phyloP scores from a whole-genome alignment of 768 basidiomycete species.

The Lentinus brumalis region DNA sequence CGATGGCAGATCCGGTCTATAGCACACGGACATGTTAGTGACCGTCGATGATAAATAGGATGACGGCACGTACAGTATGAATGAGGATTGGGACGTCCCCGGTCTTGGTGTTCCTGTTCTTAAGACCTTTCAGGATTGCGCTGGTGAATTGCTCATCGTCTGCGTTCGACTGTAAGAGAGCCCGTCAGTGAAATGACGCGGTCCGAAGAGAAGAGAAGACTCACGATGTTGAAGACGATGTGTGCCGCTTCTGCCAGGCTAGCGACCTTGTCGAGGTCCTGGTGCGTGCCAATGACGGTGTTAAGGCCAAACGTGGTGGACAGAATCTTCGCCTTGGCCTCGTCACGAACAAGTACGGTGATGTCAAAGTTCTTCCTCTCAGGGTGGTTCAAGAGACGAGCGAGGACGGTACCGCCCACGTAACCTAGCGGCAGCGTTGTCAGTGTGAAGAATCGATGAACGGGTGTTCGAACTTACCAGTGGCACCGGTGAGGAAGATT shows the following conservation, averaged over 20 bases:
- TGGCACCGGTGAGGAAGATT: slow-evolving; percentile 48
- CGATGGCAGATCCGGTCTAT: slow-evolving; percentile 36
- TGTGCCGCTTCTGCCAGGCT: slow-evolving; percentile 45
- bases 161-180: slow-evolving; percentile 39
- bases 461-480: slow-evolving; percentile 31
- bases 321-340: slow-evolving; percentile 35
- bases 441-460: neutral
- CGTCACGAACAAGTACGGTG: slow-evolving; percentile 47
- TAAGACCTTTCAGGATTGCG: slow-evolving; percentile 55
- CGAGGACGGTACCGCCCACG: slow-evolving; percentile 55
- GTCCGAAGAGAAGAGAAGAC: neutral
- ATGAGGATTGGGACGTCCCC: slow-evolving; percentile 52
- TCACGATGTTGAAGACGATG: slow-evolving; percentile 24
- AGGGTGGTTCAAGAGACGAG: slow-evolving; percentile 47
- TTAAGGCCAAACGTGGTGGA: slow-evolving; percentile 21
- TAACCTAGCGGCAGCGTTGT: slow-evolving; percentile 42
- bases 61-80: slow-evolving; percentile 49
- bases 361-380: slow-evolving; percentile 43
- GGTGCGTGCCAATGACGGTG: slow-evolving; percentile 21
- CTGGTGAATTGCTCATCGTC: slow-evolving; percentile 48
- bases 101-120: slow-evolving; percentile 45
- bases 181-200: neutral
- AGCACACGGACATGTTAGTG: neutral
- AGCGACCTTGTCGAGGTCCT: slow-evolving; percentile 41
- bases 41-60: neutral